Conservation (phyloP, 768 basidiomycete genomes). For the Thelephora aurantiotincta region DNA sequence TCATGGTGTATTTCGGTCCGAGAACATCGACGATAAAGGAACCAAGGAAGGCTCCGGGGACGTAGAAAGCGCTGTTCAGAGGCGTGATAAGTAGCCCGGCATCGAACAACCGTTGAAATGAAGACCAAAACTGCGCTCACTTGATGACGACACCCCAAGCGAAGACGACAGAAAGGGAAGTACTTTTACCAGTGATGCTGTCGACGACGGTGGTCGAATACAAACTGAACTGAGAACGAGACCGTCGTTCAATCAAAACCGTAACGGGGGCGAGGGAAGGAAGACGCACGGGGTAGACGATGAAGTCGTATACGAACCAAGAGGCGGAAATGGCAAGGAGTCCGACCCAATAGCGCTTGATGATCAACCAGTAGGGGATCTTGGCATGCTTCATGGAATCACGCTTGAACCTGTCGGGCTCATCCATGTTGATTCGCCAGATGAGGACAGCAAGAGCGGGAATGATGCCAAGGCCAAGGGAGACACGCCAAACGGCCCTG, state of each 20-base stretch:
- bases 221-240: slow-evolving; percentile 77
- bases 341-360: slow-evolving; percentile 71
- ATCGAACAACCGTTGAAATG: slow-evolving; percentile 20
- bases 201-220: slow-evolving; percentile 69
- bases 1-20: slow-evolving; percentile 69
- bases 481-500: slow-evolving; percentile 76
- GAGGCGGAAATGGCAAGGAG: slow-evolving; percentile 60
- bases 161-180: slow-evolving; percentile 45
- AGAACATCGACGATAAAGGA: slow-evolving; percentile 66
- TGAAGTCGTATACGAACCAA: slow-evolving; percentile 83
- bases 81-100: not conserved
- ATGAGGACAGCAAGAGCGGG: slow-evolving; percentile 73
- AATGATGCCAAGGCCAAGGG: slow-evolving; percentile 71
- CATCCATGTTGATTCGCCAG: slow-evolving; percentile 79
- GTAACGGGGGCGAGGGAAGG: slow-evolving; percentile 10
- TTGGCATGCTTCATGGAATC: slow-evolving; percentile 64
- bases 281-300: slow-evolving; percentile 27
- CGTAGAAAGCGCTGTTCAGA: slow-evolving; percentile 38
- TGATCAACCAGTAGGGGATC: slow-evolving; percentile 64
- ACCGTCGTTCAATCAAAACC: not conserved
- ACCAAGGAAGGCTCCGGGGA: slow-evolving; percentile 58
- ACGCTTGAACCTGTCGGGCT: slow-evolving; percentile 59
- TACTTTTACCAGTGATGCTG: slow-evolving; percentile 41
- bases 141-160: slow-evolving; percentile 83
- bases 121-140: slow-evolving; percentile 23